phyloP scores from a whole-genome alignment of 1,284 basidiomycete genomes.

The Leucoagaricus sp. region DNA sequence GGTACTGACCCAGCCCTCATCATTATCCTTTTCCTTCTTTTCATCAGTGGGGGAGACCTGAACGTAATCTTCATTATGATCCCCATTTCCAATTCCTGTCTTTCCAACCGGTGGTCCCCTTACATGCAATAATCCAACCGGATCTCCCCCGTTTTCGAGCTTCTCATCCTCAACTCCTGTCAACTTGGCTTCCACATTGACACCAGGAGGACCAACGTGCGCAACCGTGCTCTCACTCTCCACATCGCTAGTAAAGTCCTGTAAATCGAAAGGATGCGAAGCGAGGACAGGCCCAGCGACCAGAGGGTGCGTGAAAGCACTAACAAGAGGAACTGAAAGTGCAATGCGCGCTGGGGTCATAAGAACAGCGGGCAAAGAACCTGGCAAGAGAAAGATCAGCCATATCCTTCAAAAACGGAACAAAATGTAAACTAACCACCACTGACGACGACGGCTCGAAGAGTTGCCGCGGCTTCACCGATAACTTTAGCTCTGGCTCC shows the following conservation, averaged over 20 bases:
- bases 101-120: conserved; percentile 60
- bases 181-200: conserved; percentile 76
- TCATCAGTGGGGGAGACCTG: conserved; percentile 34
- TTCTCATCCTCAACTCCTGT: conserved; percentile 58
- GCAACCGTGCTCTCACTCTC: conserved; percentile 38
- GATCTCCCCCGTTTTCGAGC: conserved; percentile 63
- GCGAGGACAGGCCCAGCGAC: conserved; percentile 72
- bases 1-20: conserved; percentile 52
- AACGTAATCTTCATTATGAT: conserved; percentile 42
- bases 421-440: conserved; percentile 48
- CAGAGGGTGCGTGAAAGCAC: conserved; percentile 57
- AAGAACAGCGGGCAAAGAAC: conserved; percentile 31
- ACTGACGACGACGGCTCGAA: conserved; percentile 63
- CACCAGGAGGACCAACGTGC: conserved; percentile 70
- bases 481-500: conserved; percentile 59
- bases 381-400: conserved; percentile 26
- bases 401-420: conserved; percentile 8
- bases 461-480: conserved; percentile 55
- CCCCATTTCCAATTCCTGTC: conserved; percentile 24
- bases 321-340: conserved; percentile 70
- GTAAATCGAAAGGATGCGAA: conserved; percentile 74
- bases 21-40: conserved; percentile 37
- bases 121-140: conserved; percentile 47
- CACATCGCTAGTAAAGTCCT: conserved; percentile 50
- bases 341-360: conserved; percentile 66